Conservation (phyloP, 2,329 filamentous ascomycete species). For the Boeremia lycopersici region DNA sequence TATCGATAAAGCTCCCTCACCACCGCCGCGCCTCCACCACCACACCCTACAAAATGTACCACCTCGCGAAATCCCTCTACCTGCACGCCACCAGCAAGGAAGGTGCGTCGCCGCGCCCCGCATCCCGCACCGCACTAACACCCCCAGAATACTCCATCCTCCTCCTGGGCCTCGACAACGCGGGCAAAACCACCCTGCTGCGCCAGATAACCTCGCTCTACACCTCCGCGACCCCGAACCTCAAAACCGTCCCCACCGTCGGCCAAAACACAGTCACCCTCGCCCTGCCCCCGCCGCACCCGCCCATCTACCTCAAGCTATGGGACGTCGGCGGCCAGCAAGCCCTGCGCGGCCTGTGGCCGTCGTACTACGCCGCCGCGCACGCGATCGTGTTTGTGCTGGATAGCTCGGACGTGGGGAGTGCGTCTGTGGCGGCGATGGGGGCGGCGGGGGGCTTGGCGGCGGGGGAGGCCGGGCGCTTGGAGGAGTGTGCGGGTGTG, state of each 20-base stretch:
- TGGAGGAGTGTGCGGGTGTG: slow-evolving; percentile 88
- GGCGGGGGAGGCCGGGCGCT: slow-evolving; percentile 54
- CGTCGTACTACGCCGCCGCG: slow-evolving; percentile 88
- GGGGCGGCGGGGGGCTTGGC: slow-evolving; percentile 31
- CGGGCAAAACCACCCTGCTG: slow-evolving; percentile 97
- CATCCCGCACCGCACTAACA: slow-evolving; percentile 11
- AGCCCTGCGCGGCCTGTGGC: slow-evolving; percentile 87
- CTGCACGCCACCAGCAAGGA: slow-evolving; percentile 96
- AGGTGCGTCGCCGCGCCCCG: slow-evolving; percentile 58
- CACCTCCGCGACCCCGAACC: slow-evolving; percentile 68
- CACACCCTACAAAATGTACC: slow-evolving; percentile 73
- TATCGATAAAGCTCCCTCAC: slow-evolving; percentile 15
- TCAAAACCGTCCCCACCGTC: slow-evolving; percentile 93
- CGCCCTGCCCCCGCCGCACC: slow-evolving; percentile 62
- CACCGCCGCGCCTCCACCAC: not conserved
- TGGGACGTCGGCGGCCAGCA: slow-evolving; percentile 98
- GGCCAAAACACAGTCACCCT: slow-evolving; percentile 96
- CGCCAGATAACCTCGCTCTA: slow-evolving; percentile 94
- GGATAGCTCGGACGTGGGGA: slow-evolving; percentile 90
- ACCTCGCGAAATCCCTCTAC: slow-evolving; percentile 93
- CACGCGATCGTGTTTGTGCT: slow-evolving; percentile 99
- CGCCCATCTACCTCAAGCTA: slow-evolving; percentile 96
- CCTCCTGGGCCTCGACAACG: slow-evolving; percentile 95
- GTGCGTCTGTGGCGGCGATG: slow-evolving; percentile 70
- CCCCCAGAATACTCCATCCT: slow-evolving; percentile 90